These are phyloP conservation scores for Mucor circinelloides DNA, from an alignment of 371 early-diverging fungal genomes.

Conservation along the genomic window DNA sequence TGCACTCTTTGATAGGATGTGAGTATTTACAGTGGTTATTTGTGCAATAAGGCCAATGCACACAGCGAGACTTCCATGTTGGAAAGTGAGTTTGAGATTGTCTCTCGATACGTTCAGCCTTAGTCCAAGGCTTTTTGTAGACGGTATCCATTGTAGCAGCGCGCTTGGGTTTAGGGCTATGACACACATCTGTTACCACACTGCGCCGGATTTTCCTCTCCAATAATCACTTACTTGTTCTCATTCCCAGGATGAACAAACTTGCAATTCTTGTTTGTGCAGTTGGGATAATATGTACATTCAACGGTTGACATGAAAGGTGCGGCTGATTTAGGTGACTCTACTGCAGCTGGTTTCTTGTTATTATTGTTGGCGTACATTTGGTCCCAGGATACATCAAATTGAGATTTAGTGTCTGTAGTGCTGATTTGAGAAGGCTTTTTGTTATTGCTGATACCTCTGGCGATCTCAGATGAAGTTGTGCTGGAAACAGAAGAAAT, in stretches of 20 bases:
- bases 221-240: slow-evolving; percentile 45
- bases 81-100: slow-evolving; percentile 42
- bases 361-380: neutral
- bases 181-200: neutral
- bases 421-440: neutral
- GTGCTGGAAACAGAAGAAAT: neutral
- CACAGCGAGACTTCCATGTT: slow-evolving; percentile 53
- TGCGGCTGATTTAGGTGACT: neutral
- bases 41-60: slow-evolving; percentile 62
- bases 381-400: slow-evolving; percentile 3
- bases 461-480: neutral
- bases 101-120: slow-evolving; percentile 37
- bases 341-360: neutral
- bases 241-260: slow-evolving; percentile 49
- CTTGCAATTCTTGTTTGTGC: slow-evolving; percentile 63
- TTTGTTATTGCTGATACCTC: neutral
- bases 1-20: slow-evolving; percentile 54
- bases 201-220: too few species aligned
- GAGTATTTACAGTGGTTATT: slow-evolving; percentile 65
- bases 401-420: neutral
- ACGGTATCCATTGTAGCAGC: neutral
- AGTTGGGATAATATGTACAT: slow-evolving; percentile 57
- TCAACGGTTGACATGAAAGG: slow-evolving; percentile 21
- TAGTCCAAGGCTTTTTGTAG: slow-evolving; percentile 31
- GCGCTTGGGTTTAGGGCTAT: slow-evolving; percentile 6